Evolutionary conservation across 1,139 yeast genomes (phyloP).

Genomic region (Debaryomyces singareniensis): DNA sequence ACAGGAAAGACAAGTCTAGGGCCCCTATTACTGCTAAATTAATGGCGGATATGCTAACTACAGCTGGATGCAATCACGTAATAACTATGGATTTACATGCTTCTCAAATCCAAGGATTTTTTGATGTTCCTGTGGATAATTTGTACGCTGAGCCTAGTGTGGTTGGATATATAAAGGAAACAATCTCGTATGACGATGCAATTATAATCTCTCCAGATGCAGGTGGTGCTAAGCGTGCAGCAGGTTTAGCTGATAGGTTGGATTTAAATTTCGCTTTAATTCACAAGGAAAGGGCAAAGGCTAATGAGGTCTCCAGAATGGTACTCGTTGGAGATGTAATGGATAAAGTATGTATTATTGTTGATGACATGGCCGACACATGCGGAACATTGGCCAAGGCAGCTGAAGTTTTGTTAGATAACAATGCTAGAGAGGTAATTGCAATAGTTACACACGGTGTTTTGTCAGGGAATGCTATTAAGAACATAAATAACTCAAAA

Average conservation of each 20-base stretch:
- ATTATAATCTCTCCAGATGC: conserved; percentile 80
- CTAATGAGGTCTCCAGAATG: conserved; percentile 73
- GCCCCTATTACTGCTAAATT: conserved; percentile 80
- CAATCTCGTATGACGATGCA: conserved; percentile 38
- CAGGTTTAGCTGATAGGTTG: conserved; percentile 69
- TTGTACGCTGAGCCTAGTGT: conserved; percentile 77
- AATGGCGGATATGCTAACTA: conserved; percentile 67
- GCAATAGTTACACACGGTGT: conserved; percentile 81
- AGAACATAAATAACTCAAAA: conserved; percentile 51
- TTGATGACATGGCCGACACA: conserved; percentile 84
- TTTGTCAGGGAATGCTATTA: conserved; percentile 65
- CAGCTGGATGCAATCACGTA: conserved; percentile 78
- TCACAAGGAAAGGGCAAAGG: conserved; percentile 76
- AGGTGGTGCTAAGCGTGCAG: conserved; percentile 82
- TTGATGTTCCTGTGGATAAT: conserved; percentile 76
- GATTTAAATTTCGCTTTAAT: conserved; percentile 75
- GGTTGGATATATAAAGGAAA: conserved; percentile 58
- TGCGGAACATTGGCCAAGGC: conserved; percentile 80
- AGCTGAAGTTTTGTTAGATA: conserved; percentile 53
- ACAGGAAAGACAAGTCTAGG: conserved; percentile 72
- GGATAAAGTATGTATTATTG: conserved; percentile 60
- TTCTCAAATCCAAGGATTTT: conserved; percentile 79
- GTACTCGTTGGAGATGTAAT: conserved; percentile 73
- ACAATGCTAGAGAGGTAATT: conserved; percentile 67
- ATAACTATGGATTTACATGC: conserved; percentile 83